Base-by-base conservation (phyloP, 2,329 filamentous ascomycete genomes). In the Dissoconium aciculare region DNA sequence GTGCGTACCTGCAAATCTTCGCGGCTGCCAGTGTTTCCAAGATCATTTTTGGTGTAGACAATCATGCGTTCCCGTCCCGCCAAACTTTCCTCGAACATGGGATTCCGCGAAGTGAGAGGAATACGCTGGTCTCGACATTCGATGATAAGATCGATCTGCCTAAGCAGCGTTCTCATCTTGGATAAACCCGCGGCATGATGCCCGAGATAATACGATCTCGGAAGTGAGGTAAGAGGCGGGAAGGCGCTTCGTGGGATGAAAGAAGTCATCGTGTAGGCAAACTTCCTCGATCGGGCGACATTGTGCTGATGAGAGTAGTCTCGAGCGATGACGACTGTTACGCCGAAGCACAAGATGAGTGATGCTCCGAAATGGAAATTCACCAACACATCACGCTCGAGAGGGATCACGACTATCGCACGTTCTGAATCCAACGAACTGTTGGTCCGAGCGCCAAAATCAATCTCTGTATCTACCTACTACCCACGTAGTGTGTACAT, bases 101-200 rank as follows among this genome's bases (percentile, higher is more conserved):
- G 87, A 51, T 98, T 98, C 43, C 82, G 74, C 3, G 82, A 89
- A 1, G 84, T 85, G 6, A 95, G 60, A 0, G 89, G 89, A 0
- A 93, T 75, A 28, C 89, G 77, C 52, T 84, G 84, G 62, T 98
- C 89, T 50, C 89, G 80, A 55, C 85, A 94, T 62, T 98, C 89
- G 50, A 98, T 71, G 32, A 98, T 73, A 26, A 95, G 73, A 49
- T 85, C 79, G 46, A 94, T 80, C 39, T 73, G 74, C 15, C 75
- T 73, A 28, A 98, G 69, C 51, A 80, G 67, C 23, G 71, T 71
- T 52, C 81, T 80, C 77, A 95, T 93, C 52, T 80, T 78, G 28
- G 69, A 64, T 17, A 93, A 65, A 11, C 81, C 89, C 6, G 79
- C 69, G 37, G 73, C 71, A 64, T 98, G 89, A 59, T 98, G 89